Percentiles rank a stretch among this genome's conserved stretches.
phyloP scores from a whole-genome alignment of 83 land plant genomes.

The Diphasiastrum complanatum region DNA sequence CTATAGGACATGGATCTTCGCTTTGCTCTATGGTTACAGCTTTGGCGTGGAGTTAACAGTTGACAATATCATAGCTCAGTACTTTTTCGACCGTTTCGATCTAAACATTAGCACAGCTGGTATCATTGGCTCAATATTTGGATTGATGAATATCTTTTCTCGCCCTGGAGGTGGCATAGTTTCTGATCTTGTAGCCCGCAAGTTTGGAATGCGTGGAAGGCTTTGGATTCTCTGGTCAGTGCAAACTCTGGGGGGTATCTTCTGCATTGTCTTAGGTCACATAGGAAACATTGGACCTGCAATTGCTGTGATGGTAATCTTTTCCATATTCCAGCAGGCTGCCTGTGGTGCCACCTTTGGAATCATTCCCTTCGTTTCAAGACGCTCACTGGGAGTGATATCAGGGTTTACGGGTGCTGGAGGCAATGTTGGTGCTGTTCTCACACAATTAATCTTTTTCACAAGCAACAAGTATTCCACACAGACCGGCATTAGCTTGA shows the following conservation, averaged over 20 bases:
- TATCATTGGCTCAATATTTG: conserved; percentile 51
- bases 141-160: conserved; percentile 56
- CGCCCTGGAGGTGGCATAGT: conserved; percentile 57
- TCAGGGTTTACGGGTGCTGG: conserved; percentile 57
- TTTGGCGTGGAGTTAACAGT: conserved; percentile 65
- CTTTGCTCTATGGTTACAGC: conserved; percentile 57
- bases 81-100: conserved; percentile 63
- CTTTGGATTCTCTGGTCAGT: conserved; percentile 63
- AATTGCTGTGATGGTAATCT: conserved; percentile 47
- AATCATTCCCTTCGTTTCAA: conserved; percentile 64
- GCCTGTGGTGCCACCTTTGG: conserved; percentile 69
- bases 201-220: conserved; percentile 64
- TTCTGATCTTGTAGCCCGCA: conserved; percentile 41
- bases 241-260: conserved; percentile 52
- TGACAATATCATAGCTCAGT: conserved; percentile 63
- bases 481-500: conserved; percentile 39
- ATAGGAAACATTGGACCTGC: conserved; percentile 39
- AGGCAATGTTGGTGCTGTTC: conserved; percentile 42
- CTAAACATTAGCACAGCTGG: conserved; percentile 62
- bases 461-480: conserved; percentile 41
- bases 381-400: conserved; percentile 47
- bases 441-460: conserved; percentile 56
- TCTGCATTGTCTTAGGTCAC: conserved; percentile 57
- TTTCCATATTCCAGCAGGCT: conserved; percentile 60
- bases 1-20: conserved; percentile 63